Evolutionary conservation across 495 filamentous ascomycete species (phyloP).

Genomic region (Xylaria telfairii): DNA sequence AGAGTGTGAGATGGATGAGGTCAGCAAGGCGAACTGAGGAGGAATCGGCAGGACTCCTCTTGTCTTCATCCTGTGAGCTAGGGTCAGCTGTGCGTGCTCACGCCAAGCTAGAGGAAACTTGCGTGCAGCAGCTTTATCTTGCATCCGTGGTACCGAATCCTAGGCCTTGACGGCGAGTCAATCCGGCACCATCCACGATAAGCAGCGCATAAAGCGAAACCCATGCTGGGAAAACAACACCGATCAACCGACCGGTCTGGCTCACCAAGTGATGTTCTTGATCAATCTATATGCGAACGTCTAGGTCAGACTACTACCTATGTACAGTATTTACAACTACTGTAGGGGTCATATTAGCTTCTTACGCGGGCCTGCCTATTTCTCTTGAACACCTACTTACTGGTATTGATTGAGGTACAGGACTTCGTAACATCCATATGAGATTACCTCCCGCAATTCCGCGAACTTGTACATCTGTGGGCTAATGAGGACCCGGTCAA

Average conservation of each 20-base stretch:
- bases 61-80: not conserved
- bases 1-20: slow-evolving; percentile 22
- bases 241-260: not conserved
- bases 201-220: slow-evolving; percentile 2
- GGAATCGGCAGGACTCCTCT: not conserved
- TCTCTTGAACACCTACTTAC: no score
- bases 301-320: not conserved
- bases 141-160: slow-evolving; percentile 16
- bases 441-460: slow-evolving; percentile 11
- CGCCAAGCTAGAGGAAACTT: slow-evolving; percentile 18
- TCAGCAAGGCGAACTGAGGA: slow-evolving; percentile 14
- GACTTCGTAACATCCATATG: slow-evolving; percentile 6
- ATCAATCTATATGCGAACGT: not conserved
- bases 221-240: slow-evolving; percentile 4
- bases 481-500: not conserved
- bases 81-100: slow-evolving; percentile 1
- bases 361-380: not conserved
- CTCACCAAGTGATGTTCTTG: not conserved
- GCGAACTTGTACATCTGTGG: not conserved
- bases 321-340: slow-evolving; percentile 3
- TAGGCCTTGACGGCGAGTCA: not conserved
- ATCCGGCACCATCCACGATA: not conserved
- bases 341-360: not conserved
- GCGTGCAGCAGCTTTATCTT: slow-evolving; percentile 24
- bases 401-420: not conserved